Base-by-base conservation (phyloP, 1,284 basidiomycete genomes). In the Ustilago lituana region DNA sequence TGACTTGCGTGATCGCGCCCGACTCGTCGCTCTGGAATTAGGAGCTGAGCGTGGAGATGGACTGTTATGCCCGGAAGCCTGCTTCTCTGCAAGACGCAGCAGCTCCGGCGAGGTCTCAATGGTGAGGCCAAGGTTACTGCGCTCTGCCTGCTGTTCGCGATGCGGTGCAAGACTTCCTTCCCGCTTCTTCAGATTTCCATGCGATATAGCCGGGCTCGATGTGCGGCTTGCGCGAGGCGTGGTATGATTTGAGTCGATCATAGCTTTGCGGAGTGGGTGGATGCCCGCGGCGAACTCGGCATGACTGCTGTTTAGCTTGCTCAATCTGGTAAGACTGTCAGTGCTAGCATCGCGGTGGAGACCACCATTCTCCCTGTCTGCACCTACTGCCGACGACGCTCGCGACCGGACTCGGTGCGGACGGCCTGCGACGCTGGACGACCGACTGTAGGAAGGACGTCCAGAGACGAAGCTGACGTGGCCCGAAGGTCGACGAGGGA, bases 221-320 rank as follows among this genome's bases (percentile, higher is more conserved):
- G 67, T 70, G n/a, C 67, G 67, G 32, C 67, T 70, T 4, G 67
- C 67, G 12, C 67, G 61, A 7, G 67, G 67, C 12, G 67, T 70
- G 1, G 67, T 70, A 46, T 58, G 56, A 17, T 70, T 70, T 17
- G 67, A 70, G 20, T 70, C 67, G 39, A 70, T 64, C 61, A 70
- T 69, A 4, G 56, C 56, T 40, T 69, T 69, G 38, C 60, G 55
- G 14, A 52, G 54, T 3, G 60, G 66, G 38, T 69, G 66, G 22
- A 69, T 69, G 29, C 60, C 66, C 6, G 56, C 55, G 4, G 41
- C 66, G 19, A 63, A 63, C 14, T 69, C 67, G 47, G 49, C 53
- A 23, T 64, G 35, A 12, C 46, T 24, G 41, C 49, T 65, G 43
- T 64, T 48, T 33, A 61, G 26, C 35, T 57, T 64, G 31, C 39